These are phyloP conservation scores for Bisporella sp. DNA, from an alignment of 2,329 filamentous ascomycete genomes.

Conservation along the genomic window DNA sequence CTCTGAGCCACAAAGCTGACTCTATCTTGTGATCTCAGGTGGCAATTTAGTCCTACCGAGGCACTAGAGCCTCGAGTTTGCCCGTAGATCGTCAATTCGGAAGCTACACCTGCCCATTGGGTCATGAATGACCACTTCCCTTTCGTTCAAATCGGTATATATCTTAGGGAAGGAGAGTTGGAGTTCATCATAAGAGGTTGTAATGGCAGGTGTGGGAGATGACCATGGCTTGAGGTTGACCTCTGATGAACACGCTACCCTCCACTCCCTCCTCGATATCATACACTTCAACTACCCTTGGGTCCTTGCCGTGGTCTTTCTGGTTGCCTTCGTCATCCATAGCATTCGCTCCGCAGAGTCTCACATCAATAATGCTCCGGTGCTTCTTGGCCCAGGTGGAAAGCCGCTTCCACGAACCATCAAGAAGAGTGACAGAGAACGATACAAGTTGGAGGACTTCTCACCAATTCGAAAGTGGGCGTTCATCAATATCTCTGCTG, in stretches of 20 bases:
- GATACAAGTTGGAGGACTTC: slow-evolving; percentile 40
- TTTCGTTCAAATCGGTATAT: too few relatives aligned
- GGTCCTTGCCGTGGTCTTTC: slow-evolving; percentile 56
- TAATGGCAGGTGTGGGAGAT: slow-evolving; percentile 23
- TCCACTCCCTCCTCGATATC: slow-evolving; percentile 19
- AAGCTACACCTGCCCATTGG: not conserved
- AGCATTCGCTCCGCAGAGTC: slow-evolving; percentile 46
- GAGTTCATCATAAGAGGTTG: slow-evolving; percentile 14
- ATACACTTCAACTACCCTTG: slow-evolving; percentile 49
- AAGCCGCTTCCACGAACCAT: slow-evolving; percentile 63
- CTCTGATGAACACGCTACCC: slow-evolving; percentile 11
- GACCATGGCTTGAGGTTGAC: slow-evolving; percentile 17
- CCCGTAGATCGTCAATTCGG: not conserved
- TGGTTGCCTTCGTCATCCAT: slow-evolving; percentile 52
- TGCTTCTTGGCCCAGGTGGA: slow-evolving; percentile 65
- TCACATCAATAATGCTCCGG: slow-evolving; percentile 15
- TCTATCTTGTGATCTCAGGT: slow-evolving; percentile 11
- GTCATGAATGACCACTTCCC: too few relatives aligned
- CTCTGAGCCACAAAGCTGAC: not conserved
- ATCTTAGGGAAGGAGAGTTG: slow-evolving; percentile 14
- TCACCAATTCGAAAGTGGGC: slow-evolving; percentile 60
- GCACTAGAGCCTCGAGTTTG: not conserved
- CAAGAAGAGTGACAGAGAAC: slow-evolving; percentile 32
- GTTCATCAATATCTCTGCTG: slow-evolving; percentile 68
- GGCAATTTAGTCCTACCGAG: slow-evolving; percentile 9